Evolutionary conservation across 306 rosid genomes (phyloP).

Genomic region (Corylus americana): DNA sequence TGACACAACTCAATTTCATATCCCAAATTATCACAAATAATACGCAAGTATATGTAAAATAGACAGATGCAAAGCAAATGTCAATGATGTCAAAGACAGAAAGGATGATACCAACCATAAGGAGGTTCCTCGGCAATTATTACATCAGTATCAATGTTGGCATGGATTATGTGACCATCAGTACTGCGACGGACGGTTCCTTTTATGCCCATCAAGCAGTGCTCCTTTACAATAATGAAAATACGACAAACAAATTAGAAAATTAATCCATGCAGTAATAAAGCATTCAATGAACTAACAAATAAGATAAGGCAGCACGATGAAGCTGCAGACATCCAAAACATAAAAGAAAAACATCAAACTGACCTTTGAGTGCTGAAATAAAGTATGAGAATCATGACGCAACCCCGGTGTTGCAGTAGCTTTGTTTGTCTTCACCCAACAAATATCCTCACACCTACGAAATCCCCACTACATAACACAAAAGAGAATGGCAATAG

Average conservation of each 20-base stretch:
- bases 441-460: slow-evolving; percentile 98
- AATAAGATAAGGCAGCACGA: slow-evolving; percentile 8
- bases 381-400: slow-evolving; percentile 93
- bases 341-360: background rate
- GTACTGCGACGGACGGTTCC: slow-evolving; percentile 99
- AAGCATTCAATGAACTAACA: background rate
- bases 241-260: slow-evolving; percentile 17
- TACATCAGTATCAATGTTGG: slow-evolving; percentile 97
- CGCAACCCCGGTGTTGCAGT: slow-evolving; percentile 89
- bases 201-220: slow-evolving; percentile 99
- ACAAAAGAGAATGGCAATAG: slow-evolving; percentile 19
- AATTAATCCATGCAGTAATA: background rate
- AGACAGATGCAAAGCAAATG: slow-evolving; percentile 10
- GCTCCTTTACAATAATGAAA: slow-evolving; percentile 63
- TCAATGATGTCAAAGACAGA: slow-evolving; percentile 1
- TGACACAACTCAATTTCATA: background rate
- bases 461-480: slow-evolving; percentile 95
- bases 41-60: too few species aligned
- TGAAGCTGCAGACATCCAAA: slow-evolving; percentile 11
- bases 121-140: slow-evolving; percentile 98
- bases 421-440: slow-evolving; percentile 97
- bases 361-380: slow-evolving; percentile 98
- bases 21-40: background rate
- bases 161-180: slow-evolving; percentile 98
- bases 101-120: slow-evolving; percentile 67